Base-by-base conservation (phyloP, 2,329 filamentous ascomycete species). In the Cordyceps cateniannulata region DNA sequence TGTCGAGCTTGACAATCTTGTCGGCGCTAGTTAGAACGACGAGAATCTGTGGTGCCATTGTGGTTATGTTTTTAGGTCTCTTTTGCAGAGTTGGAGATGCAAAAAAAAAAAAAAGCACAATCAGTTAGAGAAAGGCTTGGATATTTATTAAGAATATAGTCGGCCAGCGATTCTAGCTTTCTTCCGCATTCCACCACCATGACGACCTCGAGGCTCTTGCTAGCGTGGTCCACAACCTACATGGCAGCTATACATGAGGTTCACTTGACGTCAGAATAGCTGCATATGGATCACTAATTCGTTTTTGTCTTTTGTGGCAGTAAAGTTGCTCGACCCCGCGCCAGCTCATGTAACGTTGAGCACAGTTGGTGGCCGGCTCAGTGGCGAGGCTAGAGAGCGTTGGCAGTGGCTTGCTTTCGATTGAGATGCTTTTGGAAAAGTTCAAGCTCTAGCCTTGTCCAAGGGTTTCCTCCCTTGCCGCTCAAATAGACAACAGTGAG, bases 21-120 rank as follows among this genome's bases (percentile, higher is more conserved):
- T 71, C 73, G 71, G 83, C 79, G 63, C 86, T 90, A 65, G 85
- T 89, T 63, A 91, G 83, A 62, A 91, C 84, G 71, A 90, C 75
- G 75, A 91, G 86, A 65, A 91, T 75, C 72, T 87, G 88, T 66
- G 77, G 79, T 40, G 78, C 75, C 79, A 82, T 82, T 65, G 50
- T 72, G 63, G 25, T 27, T 40, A 16, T 24, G 9, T 45, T 10
- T 47, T 18, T 45, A 29, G 7, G 38, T 24, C 22, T 20, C 1
- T 27, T 54, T 6, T 55, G 32, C 8, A 24, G 18, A 12, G 5
- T 18, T 32, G 40, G 18, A n/a, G 4, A 16, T 32, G 24, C 6
- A 10, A 3, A 24, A 6, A 25, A 12, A 25, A 42, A 6, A 14
- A 27, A 9, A n/a, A n/a, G 4, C 5, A 16, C 18, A n/a, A n/a